These are phyloP conservation scores for Pyracantha coccinea DNA, from an alignment of 331 rosid species.

Conservation along the genomic window DNA sequence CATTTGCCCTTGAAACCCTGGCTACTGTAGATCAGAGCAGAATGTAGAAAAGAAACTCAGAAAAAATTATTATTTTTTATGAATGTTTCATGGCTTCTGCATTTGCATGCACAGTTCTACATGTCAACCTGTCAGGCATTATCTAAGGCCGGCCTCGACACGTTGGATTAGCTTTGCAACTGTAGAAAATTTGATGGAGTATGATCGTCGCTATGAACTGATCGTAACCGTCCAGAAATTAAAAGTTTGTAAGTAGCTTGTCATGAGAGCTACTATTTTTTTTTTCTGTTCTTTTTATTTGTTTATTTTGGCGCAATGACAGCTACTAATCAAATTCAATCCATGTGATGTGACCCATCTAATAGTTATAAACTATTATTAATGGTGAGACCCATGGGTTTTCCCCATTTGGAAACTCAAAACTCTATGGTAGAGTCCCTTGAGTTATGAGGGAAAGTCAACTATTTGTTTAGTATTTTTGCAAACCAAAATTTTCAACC, in stretches of 20 bases:
- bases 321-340: background rate
- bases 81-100: background rate
- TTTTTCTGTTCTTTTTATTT: too few species aligned
- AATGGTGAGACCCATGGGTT: background rate
- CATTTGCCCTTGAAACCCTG: too few species aligned
- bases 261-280: background rate
- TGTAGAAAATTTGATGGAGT: background rate
- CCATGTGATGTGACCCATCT: slow-evolving; percentile 11
- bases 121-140: background rate
- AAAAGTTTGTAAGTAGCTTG: background rate
- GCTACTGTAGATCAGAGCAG: too few species aligned
- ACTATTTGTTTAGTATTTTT: slow-evolving; percentile 8
- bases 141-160: background rate
- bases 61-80: background rate
- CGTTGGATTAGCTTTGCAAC: background rate
- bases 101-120: background rate
- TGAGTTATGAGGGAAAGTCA: background rate
- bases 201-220: background rate
- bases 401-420: slow-evolving; percentile 2
- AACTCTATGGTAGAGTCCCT: background rate
- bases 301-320: background rate
- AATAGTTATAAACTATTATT: background rate
- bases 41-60: background rate
- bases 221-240: background rate
- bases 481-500: background rate